Percentiles rank a stretch among this genome's conserved stretches.
phyloP scores from a whole-genome alignment of 176 grass and related monocot genomes.

The Hyparrhenia diplandra region DNA sequence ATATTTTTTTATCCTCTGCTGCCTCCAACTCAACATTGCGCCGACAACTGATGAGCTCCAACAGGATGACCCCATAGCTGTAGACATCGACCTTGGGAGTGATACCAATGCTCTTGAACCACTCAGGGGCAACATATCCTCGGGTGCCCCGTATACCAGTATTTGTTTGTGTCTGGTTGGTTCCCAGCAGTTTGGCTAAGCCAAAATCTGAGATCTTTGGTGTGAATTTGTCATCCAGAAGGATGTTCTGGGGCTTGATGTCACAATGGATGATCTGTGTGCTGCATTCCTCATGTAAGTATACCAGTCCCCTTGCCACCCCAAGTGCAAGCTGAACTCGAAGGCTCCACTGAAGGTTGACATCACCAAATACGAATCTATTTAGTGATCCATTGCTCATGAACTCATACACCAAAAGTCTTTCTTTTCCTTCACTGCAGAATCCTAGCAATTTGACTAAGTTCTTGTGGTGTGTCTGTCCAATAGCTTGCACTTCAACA shows the following conservation, averaged over 20 bases:
- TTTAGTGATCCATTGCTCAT: constrained; percentile 42
- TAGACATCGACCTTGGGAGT: constrained; percentile 35
- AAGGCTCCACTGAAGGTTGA: constrained; percentile 20
- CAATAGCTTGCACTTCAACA: constrained; percentile 43
- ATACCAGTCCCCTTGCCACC: constrained; percentile 32
- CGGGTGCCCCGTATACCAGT: constrained; percentile 41
- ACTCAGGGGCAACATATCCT: constrained; percentile 45
- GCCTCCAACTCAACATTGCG: constrained; percentile 26
- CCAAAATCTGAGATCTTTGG: constrained; percentile 43
- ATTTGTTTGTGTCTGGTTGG: constrained; percentile 38
- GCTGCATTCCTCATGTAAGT: constrained; percentile 44
- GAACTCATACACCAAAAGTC: constrained; percentile 52
- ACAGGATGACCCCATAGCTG: constrained; percentile 37
- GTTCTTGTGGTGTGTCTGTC: constrained; percentile 46
- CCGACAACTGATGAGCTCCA: constrained; percentile 33
- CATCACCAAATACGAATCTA: constrained; percentile 10
- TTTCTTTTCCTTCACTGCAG: constrained; percentile 43
- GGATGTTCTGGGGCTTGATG: constrained; percentile 44
- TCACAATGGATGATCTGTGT: constrained; percentile 44
- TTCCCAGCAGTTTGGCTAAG: constrained; percentile 37
- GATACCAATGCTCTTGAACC: constrained; percentile 37
- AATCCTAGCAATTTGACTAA: constrained; percentile 47
- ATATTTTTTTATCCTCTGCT: constrained; percentile 5
- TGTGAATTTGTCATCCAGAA: constrained; percentile 9
- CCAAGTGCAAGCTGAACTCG: constrained; percentile 23